These are phyloP conservation scores for Tolypocladium cylindrosporum DNA, from an alignment of 2,329 filamentous ascomycete genomes.

Conservation along the genomic window DNA sequence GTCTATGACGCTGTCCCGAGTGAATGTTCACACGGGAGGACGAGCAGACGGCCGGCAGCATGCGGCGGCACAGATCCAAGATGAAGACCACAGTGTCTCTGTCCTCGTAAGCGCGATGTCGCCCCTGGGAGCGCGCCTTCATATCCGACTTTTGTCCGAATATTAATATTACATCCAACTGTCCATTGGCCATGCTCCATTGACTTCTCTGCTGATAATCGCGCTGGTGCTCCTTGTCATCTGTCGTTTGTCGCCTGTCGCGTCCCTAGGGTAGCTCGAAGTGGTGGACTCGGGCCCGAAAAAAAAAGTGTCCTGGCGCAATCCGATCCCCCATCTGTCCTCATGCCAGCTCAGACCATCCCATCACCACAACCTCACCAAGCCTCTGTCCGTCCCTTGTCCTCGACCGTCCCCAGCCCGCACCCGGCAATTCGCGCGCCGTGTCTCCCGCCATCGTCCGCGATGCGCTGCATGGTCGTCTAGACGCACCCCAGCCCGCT, in stretches of 20 bases:
- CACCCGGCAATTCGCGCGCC: neutral
- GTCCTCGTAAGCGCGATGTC: no score
- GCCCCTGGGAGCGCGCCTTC: no score
- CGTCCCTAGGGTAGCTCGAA: neutral
- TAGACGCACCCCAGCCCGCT: neutral
- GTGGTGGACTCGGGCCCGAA: neutral
- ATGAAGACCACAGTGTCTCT: neutral
- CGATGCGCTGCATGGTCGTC: neutral
- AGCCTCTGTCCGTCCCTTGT: neutral
- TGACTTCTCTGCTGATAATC: neutral
- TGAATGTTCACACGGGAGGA: neutral
- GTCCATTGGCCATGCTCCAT: no score
- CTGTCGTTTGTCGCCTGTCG: neutral
- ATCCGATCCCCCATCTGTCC: constrained; percentile 4
- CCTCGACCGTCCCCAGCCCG: neutral
- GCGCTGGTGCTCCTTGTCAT: neutral
- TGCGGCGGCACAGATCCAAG: neutral
- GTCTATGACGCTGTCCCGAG: neutral
- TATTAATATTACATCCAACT: no score
- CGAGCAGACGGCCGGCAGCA: neutral
- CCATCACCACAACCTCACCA: neutral
- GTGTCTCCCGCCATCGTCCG: neutral
- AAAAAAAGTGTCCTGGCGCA: neutral
- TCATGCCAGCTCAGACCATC: constrained; percentile 1
- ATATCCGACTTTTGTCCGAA: no score